Base-by-base conservation (phyloP, 2,329 filamentous ascomycete species). In the Talaromyces sp. region DNA sequence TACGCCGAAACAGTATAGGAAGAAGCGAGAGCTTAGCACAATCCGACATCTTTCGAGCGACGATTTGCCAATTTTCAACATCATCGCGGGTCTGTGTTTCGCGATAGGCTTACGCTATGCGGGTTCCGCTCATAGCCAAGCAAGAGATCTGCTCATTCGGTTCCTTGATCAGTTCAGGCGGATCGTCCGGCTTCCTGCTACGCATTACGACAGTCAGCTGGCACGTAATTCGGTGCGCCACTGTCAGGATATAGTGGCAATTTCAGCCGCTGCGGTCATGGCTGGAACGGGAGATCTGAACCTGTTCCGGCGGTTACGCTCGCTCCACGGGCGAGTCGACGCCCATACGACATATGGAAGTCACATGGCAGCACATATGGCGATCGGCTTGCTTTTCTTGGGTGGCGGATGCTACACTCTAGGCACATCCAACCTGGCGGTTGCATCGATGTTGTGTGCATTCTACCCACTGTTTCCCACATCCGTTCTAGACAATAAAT, bases 391-490 rank as follows among this genome's bases (percentile, higher is more conserved):
- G 12, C 81, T 99, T 0, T 99, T 99, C 75, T 81, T 99, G 2
- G 95, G 91, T 0, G 96, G 93, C 59, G 95, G 96, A 3, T 97
- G 91, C 1, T 89, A 92, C 69, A 98, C 95, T 0, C 92, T 99
- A 71, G 89, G 91, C 61, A 96, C 91, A 4, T 93, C 89, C 40
- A 89, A 97, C 72, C 81, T 96, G 60, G 93, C 93, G 9, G 87
- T 96, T 56, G 93, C 92, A 1, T 86, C 91, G 12, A 82, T 99
- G 6, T 85, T 99, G 7, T 88, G 95, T 48, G 89, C 95, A 1
- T 96, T 99, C 75, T 99, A 99, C 71, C 95, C 95, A 0, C 83
- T 97, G 21, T 97, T 96, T 73, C 95, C 95, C 0, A 89, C 86
- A 9, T 89, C 86, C 33, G 91, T 98, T 1, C 89, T 96, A 70